Percentiles rank a stretch among this genome's conserved stretches.
Evolutionary conservation across 2,329 filamentous ascomycete genomes (phyloP).

Genomic region (Magnaporthales sp.): DNA sequence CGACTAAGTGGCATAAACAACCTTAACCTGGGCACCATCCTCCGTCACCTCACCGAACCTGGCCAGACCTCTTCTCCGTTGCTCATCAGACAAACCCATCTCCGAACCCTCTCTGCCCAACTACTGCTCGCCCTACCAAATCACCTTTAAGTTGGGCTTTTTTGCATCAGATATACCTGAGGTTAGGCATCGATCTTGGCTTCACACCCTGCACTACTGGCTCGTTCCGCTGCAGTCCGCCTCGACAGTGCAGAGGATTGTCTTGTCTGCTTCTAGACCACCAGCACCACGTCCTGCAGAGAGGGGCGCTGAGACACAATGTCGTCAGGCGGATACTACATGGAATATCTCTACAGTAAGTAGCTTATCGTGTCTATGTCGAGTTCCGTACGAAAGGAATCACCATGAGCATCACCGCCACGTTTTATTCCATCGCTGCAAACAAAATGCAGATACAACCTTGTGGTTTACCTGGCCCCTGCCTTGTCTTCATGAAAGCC

Average conservation of each 20-base stretch:
- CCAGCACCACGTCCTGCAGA: slow-evolving; percentile 1
- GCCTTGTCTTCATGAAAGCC: not conserved
- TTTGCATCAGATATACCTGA: slow-evolving; percentile 37
- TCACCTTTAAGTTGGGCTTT: slow-evolving; percentile 41
- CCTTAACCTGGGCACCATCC: slow-evolving; percentile 19
- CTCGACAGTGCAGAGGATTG: not conserved
- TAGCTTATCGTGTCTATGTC: slow-evolving; percentile 19
- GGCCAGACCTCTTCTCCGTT: not conserved
- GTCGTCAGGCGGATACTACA: slow-evolving; percentile 50
- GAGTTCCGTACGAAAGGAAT: not conserved
- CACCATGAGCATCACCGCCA: not conserved
- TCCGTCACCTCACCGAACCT: not conserved
- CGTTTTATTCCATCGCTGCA: slow-evolving; percentile 7
- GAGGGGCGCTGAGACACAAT: slow-evolving; percentile 31
- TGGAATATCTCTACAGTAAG: slow-evolving; percentile 70
- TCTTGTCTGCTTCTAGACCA: not conserved
- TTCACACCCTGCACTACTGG: slow-evolving; percentile 11
- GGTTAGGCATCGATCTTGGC: slow-evolving; percentile 18
- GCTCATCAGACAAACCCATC: slow-evolving; percentile 27
- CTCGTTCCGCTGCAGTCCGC: slow-evolving; percentile 13
- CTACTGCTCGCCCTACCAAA: slow-evolving; percentile 11
- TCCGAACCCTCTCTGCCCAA: slow-evolving; percentile 11
- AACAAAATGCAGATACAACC: not conserved
- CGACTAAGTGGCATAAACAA: slow-evolving; percentile 32
- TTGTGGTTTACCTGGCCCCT: not conserved